A percentile compares a stretch with the other conserved stretches of the same genome.
Evolutionary conservation across 345 rosid genomes (phyloP).

Genomic region (Abelmoschus esculentus): DNA sequence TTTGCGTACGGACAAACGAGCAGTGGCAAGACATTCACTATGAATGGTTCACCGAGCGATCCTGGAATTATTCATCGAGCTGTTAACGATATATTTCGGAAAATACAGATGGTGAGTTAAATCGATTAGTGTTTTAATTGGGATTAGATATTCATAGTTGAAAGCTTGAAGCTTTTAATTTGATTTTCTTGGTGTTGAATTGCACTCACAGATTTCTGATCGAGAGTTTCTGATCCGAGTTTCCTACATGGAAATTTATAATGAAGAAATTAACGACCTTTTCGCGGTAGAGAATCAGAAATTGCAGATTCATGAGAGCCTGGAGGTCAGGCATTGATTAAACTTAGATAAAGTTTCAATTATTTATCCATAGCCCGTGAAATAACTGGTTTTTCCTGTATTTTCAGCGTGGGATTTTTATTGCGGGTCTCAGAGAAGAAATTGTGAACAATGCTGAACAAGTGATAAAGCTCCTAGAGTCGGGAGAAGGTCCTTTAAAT

Average conservation of each 20-base stretch:
- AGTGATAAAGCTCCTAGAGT: constrained; percentile 69
- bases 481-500: constrained; percentile 67
- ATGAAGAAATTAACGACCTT: constrained; percentile 90
- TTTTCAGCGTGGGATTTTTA: constrained; percentile 74
- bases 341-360: constrained; percentile 5
- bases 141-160: background rate
- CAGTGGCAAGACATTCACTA: constrained; percentile 96
- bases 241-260: constrained; percentile 93
- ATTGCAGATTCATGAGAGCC: constrained; percentile 81
- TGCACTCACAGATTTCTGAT: constrained; percentile 39
- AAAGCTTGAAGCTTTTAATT: constrained; percentile 7
- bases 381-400: constrained; percentile 10
- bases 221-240: constrained; percentile 88
- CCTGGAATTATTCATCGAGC: constrained; percentile 75
- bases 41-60: constrained; percentile 77
- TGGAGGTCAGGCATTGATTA: constrained; percentile 52
- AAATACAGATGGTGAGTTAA: constrained; percentile 38
- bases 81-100: constrained; percentile 58
- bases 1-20: constrained; percentile 99
- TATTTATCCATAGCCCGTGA: constrained; percentile 8
- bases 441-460: constrained; percentile 77
- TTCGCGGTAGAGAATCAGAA: constrained; percentile 71
- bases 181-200: constrained; percentile 11
- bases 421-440: constrained; percentile 83
- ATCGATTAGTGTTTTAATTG: background rate